Evolutionary conservation across 352 stramenopile species (phyloP), one percentile per base, ranked within the genome.

Genomic region (Phytophthora pseudosyringae): DNA sequence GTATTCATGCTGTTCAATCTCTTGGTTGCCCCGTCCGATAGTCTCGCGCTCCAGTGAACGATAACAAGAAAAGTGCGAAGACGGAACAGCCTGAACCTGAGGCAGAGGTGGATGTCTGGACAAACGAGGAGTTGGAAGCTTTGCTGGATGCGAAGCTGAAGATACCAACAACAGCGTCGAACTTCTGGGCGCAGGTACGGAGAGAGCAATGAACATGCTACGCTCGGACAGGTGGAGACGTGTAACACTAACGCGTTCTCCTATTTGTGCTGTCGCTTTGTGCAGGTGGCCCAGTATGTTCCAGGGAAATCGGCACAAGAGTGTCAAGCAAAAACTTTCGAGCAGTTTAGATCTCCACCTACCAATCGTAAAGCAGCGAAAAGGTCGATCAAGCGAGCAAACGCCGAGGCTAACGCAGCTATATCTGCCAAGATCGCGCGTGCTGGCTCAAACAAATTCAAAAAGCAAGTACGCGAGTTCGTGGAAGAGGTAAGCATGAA

Each of bases 391-490:
- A 82, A 74, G 33, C 64, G 63, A 64, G 29, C 31, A 3, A 70
- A 49, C 15, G 38, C 60, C 4, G 56, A 69, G 7, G 32, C 52
- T 15, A 45, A 48, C 3, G 26, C 44, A 29, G 48, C 35, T 32
- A 64, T 85, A 26, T 69, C 77, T 12, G 54, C 59, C 12, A 91
- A 93, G 50, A 79, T 93, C 31, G 71, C 81, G 15, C 82, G 85
- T 6, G 79, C 83, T 18, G 85, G 85, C 11, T 89, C 83, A 16
- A 93, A 92, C 38, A 73, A 83, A 47, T 93, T 91, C 57, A 93
- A 93, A 64, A 91, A 93, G 45, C 85, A 93, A 83, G 85, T 93
- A 44, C 85, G 85, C 31, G 64, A 90, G 47, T 93, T 93, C 53
- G 80, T 93, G 2, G 67, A 87, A 57, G 64, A 81, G 61, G 73